Conservation (phyloP, 2,329 filamentous ascomycete genomes). For the Cercospora janseana region DNA sequence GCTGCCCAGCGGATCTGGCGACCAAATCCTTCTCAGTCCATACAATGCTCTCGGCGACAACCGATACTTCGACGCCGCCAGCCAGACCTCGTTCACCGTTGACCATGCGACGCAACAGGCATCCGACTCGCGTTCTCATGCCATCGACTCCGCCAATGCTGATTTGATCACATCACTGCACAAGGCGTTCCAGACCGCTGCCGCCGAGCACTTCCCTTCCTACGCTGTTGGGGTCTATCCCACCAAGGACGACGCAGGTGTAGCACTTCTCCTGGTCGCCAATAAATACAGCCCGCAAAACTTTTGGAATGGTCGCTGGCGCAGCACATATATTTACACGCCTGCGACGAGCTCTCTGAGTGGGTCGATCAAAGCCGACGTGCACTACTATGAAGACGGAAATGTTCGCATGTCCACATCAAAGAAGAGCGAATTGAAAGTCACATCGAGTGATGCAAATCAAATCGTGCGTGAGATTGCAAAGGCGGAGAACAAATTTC, state of each 20-base stretch:
- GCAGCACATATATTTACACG: constrained; percentile 78
- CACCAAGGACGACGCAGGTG: constrained; percentile 67
- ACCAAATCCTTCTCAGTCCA: constrained; percentile 76
- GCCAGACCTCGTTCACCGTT: constrained; percentile 81
- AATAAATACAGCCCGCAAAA: constrained; percentile 98
- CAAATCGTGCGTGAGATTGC: constrained; percentile 78
- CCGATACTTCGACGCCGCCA: constrained; percentile 87
- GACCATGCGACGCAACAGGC: constrained; percentile 87
- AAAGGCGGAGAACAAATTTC: constrained; percentile 81
- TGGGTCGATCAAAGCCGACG: constrained; percentile 85
- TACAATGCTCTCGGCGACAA: constrained; percentile 79
- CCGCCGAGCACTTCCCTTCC: constrained; percentile 83
- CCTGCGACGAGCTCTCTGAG: constrained; percentile 66
- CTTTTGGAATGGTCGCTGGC: constrained; percentile 99
- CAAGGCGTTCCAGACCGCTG: constrained; percentile 72
- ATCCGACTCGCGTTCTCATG: constrained; percentile 75
- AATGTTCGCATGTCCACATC: constrained; percentile 92
- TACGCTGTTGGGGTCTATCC: constrained; percentile 81
- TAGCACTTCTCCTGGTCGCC: constrained; percentile 82
- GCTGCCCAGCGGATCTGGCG: constrained; percentile 81
- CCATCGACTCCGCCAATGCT: constrained; percentile 70
- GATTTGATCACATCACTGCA: constrained; percentile 82
- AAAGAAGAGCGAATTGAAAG: constrained; percentile 65
- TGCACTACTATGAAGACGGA: constrained; percentile 99
- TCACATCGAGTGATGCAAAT: constrained; percentile 61